phyloP scores from a whole-genome alignment of 257 asterid species.

The Linderniella brevidens region DNA sequence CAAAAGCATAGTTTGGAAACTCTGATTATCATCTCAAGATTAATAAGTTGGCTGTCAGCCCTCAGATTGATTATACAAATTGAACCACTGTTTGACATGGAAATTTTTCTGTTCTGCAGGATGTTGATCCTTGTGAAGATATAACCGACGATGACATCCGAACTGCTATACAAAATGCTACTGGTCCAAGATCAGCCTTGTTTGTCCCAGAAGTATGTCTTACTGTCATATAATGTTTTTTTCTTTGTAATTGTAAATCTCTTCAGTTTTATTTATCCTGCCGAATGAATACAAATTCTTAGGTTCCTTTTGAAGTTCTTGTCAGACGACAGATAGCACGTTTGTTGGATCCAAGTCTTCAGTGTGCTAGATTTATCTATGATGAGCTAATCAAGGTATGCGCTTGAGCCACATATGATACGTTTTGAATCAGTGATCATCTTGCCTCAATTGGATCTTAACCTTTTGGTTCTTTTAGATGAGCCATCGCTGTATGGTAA shows the following conservation, averaged over 20 bases:
- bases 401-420: conserved; percentile 3
- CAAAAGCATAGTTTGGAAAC: too few relatives aligned
- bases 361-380: conserved; percentile 82
- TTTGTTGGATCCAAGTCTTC: conserved; percentile 88
- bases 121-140: conserved; percentile 88
- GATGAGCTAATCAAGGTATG: conserved; percentile 88
- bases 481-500: conserved; percentile 74
- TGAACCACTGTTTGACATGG: conserved; percentile 6
- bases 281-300: conserved; percentile 12
- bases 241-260: neutral
- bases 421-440: conserved; percentile 5
- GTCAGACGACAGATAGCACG: conserved; percentile 79
- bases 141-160: conserved; percentile 90
- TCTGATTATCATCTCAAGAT: too few relatives aligned
- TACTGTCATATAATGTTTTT: conserved; percentile 2
- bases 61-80: neutral
- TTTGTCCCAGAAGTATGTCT: conserved; percentile 80
- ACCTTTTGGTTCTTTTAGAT: conserved; percentile 27
- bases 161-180: conserved; percentile 86
- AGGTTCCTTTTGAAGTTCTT: conserved; percentile 98
- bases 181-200: conserved; percentile 73
- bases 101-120: conserved; percentile 32
- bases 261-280: conserved; percentile 7
- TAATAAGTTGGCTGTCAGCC: too few relatives aligned
- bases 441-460: conserved; percentile 8